Conservation (phyloP, 148 eudicot species). For the Cornus controversa region DNA sequence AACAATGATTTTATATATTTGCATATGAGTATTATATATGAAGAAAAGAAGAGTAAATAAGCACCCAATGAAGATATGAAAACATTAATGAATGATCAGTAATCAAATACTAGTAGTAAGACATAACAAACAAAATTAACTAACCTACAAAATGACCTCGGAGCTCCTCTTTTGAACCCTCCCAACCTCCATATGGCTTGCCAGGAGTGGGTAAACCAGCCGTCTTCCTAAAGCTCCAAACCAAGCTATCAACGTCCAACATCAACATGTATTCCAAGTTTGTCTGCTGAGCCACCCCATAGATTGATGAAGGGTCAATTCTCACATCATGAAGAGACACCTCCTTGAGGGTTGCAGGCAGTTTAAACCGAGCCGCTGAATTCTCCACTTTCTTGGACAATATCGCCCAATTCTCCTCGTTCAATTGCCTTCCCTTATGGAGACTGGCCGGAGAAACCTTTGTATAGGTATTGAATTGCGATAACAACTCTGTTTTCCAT, state of each 20-base stretch:
- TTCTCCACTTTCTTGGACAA: conserved; percentile 63
- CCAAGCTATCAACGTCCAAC: conserved; percentile 75
- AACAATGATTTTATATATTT: too few species aligned
- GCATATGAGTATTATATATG: too few species aligned
- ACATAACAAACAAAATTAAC: not conserved
- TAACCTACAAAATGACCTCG: conserved; percentile 99
- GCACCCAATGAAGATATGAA: too few species aligned
- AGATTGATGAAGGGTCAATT: conserved; percentile 49
- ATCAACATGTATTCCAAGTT: conserved; percentile 80
- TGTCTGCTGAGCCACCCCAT: conserved; percentile 73
- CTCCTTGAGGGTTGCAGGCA: conserved; percentile 47
- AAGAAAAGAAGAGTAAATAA: too few species aligned
- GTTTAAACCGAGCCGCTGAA: conserved; percentile 17
- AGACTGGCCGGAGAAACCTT: conserved; percentile 69
- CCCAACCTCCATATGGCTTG: conserved; percentile 85
- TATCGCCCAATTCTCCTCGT: conserved; percentile 53
- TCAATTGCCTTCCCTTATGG: conserved; percentile 48
- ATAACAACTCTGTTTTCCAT: conserved; percentile 61
- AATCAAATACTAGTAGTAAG: too few species aligned
- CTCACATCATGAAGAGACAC: conserved; percentile 69
- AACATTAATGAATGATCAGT: too few species aligned
- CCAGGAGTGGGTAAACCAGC: conserved; percentile 72
- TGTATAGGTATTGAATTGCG: conserved; percentile 58
- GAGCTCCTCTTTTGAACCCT: conserved; percentile 56
- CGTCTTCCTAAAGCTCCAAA: conserved; percentile 82